Conservation (phyloP, 257 asterid species). For the Penstemon newberryi region DNA sequence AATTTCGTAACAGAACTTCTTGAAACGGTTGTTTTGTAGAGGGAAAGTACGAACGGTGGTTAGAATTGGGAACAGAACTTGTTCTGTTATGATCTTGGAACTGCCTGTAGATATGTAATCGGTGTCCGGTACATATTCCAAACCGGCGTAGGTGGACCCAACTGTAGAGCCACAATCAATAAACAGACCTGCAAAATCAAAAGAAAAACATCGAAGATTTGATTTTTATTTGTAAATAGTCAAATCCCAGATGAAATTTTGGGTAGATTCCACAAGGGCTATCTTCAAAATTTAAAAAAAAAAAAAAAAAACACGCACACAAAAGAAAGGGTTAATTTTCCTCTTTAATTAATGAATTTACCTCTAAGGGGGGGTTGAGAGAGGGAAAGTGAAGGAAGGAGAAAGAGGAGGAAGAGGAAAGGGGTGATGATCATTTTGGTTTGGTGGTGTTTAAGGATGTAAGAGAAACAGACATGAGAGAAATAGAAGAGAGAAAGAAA, state of each 20-base stretch:
- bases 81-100: constrained; percentile 39
- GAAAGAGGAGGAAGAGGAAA: constrained; percentile 37
- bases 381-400: constrained; percentile 40
- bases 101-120: constrained; percentile 54
- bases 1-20: constrained; percentile 82
- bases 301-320: not conserved
- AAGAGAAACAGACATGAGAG: constrained; percentile 23
- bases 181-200: constrained; percentile 46
- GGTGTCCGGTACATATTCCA: constrained; percentile 64
- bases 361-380: constrained; percentile 61
- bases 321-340: not conserved
- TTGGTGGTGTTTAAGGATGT: not conserved
- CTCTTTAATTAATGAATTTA: constrained; percentile 20
- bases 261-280: constrained; percentile 7
- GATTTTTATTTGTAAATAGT: not conserved
- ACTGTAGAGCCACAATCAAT: constrained; percentile 72
- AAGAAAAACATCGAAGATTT: not conserved
- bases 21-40: constrained; percentile 44
- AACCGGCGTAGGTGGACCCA: constrained; percentile 43
- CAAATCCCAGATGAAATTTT: constrained; percentile 29
- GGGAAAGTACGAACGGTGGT: constrained; percentile 81
- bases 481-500: not conserved
- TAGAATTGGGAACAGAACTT: constrained; percentile 38
- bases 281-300: not conserved
- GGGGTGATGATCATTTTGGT: constrained; percentile 38